phyloP scores from a whole-genome alignment of 306 rosid species.

The Quercus glauca region DNA sequence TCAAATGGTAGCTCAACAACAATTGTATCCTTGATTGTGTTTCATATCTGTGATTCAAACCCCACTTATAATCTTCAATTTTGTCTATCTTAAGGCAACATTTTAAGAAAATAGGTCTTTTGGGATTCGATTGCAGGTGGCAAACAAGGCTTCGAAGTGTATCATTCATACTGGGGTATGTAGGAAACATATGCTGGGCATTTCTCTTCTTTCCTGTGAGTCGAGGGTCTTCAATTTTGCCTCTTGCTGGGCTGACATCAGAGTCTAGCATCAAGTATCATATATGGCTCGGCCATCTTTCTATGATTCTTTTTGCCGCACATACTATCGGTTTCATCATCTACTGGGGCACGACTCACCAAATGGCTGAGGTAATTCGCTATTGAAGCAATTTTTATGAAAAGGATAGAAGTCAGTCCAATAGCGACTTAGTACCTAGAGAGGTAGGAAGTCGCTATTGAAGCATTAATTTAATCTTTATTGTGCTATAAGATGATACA shows the following conservation, averaged over 20 bases:
- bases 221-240: conserved; percentile 62
- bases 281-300: conserved; percentile 69
- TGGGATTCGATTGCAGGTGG: conserved; percentile 43
- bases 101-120: background rate
- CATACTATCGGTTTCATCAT: conserved; percentile 56
- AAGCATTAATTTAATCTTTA: background rate
- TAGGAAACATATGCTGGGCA: conserved; percentile 72
- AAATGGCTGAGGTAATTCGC: conserved; percentile 41
- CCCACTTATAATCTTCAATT: too few species aligned
- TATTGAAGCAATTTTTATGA: background rate
- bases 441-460: too few species aligned
- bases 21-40: too few species aligned
- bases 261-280: conserved; percentile 72
- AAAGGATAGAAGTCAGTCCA: too few species aligned
- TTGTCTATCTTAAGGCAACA: too few species aligned
- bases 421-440: too few species aligned
- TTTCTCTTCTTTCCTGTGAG: conserved; percentile 77
- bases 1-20: too few species aligned
- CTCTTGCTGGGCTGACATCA: conserved; percentile 57
- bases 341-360: conserved; percentile 61
- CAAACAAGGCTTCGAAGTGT: conserved; percentile 65
- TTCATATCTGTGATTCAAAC: too few species aligned
- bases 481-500: too few species aligned
- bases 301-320: conserved; percentile 49
- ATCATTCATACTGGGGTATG: conserved; percentile 57